Conservation (phyloP, 768 basidiomycete genomes). For the Phaeotremella skinneri region DNA sequence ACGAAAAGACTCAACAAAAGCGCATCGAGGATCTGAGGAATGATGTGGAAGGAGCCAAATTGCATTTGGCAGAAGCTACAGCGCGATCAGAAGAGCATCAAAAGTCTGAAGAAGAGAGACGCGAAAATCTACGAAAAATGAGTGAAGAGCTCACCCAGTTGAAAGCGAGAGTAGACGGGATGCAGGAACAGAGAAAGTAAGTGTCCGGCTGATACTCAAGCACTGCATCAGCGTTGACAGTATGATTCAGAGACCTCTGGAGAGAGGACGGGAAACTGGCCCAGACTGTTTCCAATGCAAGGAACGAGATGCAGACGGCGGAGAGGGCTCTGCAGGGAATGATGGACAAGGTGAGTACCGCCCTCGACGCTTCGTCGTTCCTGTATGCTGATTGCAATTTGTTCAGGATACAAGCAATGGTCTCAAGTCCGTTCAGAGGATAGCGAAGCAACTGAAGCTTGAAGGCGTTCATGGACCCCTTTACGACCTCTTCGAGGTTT, state of each 20-base stretch:
- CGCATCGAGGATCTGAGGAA: slow-evolving; percentile 59
- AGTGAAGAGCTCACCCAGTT: slow-evolving; percentile 58
- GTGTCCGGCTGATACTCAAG: slow-evolving; percentile 37
- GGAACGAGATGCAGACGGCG: slow-evolving; percentile 73
- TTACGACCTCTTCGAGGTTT: slow-evolving; percentile 87
- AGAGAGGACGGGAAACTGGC: slow-evolving; percentile 87
- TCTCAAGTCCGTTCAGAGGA: slow-evolving; percentile 77
- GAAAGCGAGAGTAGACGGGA: slow-evolving; percentile 67
- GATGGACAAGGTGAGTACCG: slow-evolving; percentile 82
- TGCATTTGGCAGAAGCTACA: slow-evolving; percentile 56
- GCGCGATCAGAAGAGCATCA: slow-evolving; percentile 56
- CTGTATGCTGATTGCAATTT: slow-evolving; percentile 13
- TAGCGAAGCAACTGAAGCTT: slow-evolving; percentile 70
- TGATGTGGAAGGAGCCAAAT: slow-evolving; percentile 40
- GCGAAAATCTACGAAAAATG: slow-evolving; percentile 58
- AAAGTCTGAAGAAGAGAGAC: slow-evolving; percentile 61
- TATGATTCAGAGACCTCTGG: slow-evolving; percentile 67
- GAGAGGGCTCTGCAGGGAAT: slow-evolving; percentile 78
- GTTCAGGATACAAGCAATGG: slow-evolving; percentile 86
- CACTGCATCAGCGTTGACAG: slow-evolving; percentile 2
- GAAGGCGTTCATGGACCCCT: slow-evolving; percentile 89
- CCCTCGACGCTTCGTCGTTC: not conserved
- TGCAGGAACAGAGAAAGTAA: slow-evolving; percentile 74
- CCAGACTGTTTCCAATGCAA: slow-evolving; percentile 70
- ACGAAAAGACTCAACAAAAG: slow-evolving; percentile 58